Evolutionary conservation across 129 eudicot species (phyloP).

Genomic region (Ambrosia trifida): DNA sequence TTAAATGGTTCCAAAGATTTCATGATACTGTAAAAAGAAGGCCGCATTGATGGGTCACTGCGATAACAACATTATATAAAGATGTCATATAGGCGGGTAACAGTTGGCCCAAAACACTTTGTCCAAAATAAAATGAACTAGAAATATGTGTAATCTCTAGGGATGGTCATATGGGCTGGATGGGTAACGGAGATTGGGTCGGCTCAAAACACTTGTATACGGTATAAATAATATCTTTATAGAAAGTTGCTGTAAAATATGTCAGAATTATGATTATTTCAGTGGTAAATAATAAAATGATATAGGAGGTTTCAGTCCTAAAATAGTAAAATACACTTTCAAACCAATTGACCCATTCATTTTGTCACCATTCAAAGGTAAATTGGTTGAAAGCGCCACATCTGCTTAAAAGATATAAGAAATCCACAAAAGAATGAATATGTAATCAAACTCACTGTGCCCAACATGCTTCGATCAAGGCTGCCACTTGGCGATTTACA

Average conservation of each 20-base stretch:
- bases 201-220: too few species aligned
- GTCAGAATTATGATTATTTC: too few species aligned
- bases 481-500: conserved; percentile 70
- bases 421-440: not conserved
- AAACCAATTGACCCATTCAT: not conserved
- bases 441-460: conserved; percentile 59
- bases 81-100: not conserved
- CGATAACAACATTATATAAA: conserved; percentile 5
- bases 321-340: not conserved
- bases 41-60: conserved; percentile 90
- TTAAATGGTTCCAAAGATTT: conserved; percentile 61
- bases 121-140: not conserved
- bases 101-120: not conserved
- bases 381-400: not conserved
- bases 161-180: too few species aligned
- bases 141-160: too few species aligned
- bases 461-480: conserved; percentile 91
- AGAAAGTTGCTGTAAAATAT: too few species aligned
- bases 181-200: too few species aligned
- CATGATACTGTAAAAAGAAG: conserved; percentile 78
- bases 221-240: too few species aligned
- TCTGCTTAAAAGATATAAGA: not conserved
- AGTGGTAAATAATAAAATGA: too few species aligned
- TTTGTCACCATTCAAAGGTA: not conserved
- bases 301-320: not conserved